Evolutionary conservation across 257 asterid genomes (phyloP), one percentile per base, ranked within the genome.

Genomic region (Solanum sparsipilum): DNA sequence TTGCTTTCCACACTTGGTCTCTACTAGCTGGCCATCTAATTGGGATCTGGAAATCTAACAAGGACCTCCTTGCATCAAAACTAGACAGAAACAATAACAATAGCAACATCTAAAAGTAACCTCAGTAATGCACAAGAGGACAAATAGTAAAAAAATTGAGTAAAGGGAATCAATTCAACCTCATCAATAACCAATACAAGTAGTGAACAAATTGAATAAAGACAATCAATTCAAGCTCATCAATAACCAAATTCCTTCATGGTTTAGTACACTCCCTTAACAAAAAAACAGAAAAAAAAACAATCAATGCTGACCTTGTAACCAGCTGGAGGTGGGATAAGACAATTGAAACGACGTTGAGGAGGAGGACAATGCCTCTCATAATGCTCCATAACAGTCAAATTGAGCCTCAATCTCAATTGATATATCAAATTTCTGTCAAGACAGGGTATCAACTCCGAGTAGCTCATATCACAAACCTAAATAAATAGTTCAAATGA

Each of bases 301-400:
- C 84, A 65, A 18, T 36, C 71, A 65, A n/a, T 6, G 93, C 95
- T 87, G 86, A 97, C 99, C 99, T 93, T 95, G 94, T 97, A 97
- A 89, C 98, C 98, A 71, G 52, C 25, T 4, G 99, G 98, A 46
- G 99, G 98, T 21, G 99, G 98, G 81, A 97, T 95, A 58, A 95
- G 95, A 92, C 99, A 97, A 85, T 95, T 97, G 91, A 90, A 95
- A 32, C 98, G 97, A 81, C 97, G 94, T 38, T 92, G 93, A 0
- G 95, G 93, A n/a, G 92, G 93, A 32, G 99, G 99, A 83, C 99
- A 96, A 88, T 95, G 99, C 92, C 98, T 91, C 90, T 96, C 98
- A 85, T 95, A 96, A 92, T 97, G 99, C 95, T 97, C 99, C 99
- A 97, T 97, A 84, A 97, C 86, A 89, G 95, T 93, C 94, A 93